phyloP scores from a whole-genome alignment of 768 basidiomycete species.

The Scleroderma bovista region DNA sequence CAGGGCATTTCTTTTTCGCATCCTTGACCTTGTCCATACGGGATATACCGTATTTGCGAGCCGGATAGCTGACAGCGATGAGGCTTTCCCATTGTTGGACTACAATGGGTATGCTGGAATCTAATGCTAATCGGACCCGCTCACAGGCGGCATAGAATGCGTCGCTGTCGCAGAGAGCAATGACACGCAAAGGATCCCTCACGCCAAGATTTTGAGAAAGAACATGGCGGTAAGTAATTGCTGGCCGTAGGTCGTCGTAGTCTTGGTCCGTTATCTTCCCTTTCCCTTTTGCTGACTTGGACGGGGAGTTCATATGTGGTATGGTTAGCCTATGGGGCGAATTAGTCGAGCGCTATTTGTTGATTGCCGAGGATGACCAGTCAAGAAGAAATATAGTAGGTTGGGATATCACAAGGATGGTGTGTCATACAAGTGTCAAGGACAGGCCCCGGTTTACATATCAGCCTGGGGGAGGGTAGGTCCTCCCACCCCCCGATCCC shows the following conservation, averaged over 20 bases:
- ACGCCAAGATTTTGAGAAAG: constrained; percentile 62
- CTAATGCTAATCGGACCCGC: constrained; percentile 68
- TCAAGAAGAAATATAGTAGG: no score
- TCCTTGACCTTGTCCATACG: constrained; percentile 81
- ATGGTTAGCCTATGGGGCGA: no score
- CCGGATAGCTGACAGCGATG: constrained; percentile 96
- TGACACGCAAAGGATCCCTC: constrained; percentile 71
- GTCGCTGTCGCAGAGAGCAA: constrained; percentile 89
- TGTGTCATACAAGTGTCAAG: not conserved
- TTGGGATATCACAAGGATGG: no score
- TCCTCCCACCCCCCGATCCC: not conserved
- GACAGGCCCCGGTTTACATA: no score
- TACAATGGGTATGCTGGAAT: constrained; percentile 62
- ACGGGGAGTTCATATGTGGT: constrained; percentile 19
- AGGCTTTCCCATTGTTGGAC: constrained; percentile 85
- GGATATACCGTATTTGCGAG: constrained; percentile 90
- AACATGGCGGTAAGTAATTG: constrained; percentile 76
- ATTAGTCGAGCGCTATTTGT: no score
- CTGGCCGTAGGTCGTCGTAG: constrained; percentile 57
- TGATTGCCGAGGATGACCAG: no score
- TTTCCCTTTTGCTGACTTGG: constrained; percentile 49
- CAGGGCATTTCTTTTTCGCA: constrained; percentile 80
- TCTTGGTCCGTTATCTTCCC: constrained; percentile 38
- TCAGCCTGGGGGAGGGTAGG: no score
- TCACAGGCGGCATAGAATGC: constrained; percentile 85